Base-by-base conservation (phyloP, 345 rosid species). In the Conringia planisiliqua region DNA sequence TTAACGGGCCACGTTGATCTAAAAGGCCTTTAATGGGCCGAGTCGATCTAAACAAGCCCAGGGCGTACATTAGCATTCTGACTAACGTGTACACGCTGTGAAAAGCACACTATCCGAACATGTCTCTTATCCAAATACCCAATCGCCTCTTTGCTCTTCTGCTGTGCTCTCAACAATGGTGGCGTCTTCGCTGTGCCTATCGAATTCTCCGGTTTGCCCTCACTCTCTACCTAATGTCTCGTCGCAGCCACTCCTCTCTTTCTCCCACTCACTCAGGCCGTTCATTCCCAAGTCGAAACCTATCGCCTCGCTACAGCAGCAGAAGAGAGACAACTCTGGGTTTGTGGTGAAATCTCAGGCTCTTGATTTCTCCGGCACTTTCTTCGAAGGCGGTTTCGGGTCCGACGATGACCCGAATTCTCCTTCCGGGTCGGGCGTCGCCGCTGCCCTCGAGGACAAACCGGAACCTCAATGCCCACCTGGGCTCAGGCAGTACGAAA, bases 401-500 rank as follows among this genome's bases (percentile, higher is more conserved):
- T 85, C 87, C 0, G 93, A 85, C 2, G 97, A 90, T 14, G 97
- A 88, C 78, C 89, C 88, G 47, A 68, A 77, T 10, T 62, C 89
- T 38, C 74, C 71, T 57, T 55, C 83, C 42, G 89, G 85, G 66
- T 70, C 86, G 11, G 86, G 83, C 4, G 63, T 84, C 48, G 13
- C 77, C 4, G 77, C 83, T 17, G 84, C 93, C 0, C 80, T 86
- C 5, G 97, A 92, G 56, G 96, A 89, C 29, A 89, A 86, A 78
- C 97, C 87, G 56, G 77, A 83, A 74, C 96, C 90, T 12, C 93
- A 82, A 52, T 95, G 99, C 80, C 99, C 99, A 0, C 97, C 97
- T 7, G 99, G 99, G 14, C 88, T 90, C 38, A 83, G 96, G 14
- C 85, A 82, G 78, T 95, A 95, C 76, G 97, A 91, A 82, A 86